These are phyloP conservation scores for Zychaea mexicana DNA, from an alignment of 371 early-diverging fungal species.

Conservation along the genomic window DNA sequence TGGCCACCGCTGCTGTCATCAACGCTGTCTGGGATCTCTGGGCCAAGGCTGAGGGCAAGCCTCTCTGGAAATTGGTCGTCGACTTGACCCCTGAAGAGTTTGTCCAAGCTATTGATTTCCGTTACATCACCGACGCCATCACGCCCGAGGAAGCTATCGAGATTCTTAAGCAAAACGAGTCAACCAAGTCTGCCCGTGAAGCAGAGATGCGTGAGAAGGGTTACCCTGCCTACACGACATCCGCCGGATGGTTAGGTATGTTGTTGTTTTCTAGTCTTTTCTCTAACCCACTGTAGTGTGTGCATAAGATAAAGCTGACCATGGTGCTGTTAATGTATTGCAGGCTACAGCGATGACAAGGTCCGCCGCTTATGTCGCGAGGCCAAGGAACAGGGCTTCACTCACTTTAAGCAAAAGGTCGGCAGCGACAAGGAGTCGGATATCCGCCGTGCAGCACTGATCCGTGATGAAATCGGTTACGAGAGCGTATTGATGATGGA, in stretches of 20 bases:
- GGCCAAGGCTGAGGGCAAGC: slow-evolving; percentile 57
- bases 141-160: slow-evolving; percentile 53
- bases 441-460: slow-evolving; percentile 50
- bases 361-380: slow-evolving; percentile 42
- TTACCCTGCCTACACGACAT: slow-evolving; percentile 54
- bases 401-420: slow-evolving; percentile 56
- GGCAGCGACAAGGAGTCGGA: slow-evolving; percentile 47
- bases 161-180: slow-evolving; percentile 34
- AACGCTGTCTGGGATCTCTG: slow-evolving; percentile 61
- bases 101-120: slow-evolving; percentile 54
- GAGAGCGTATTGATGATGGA: slow-evolving; percentile 57
- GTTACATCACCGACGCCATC: slow-evolving; percentile 57
- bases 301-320: neutral
- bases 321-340: neutral
- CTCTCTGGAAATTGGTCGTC: slow-evolving; percentile 53
- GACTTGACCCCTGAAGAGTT: slow-evolving; percentile 57
- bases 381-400: slow-evolving; percentile 48
- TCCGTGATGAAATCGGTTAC: slow-evolving; percentile 55
- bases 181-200: slow-evolving; percentile 40
- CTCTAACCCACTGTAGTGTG: no score
- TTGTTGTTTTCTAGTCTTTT: neutral
- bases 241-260: slow-evolving; percentile 57
- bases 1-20: slow-evolving; percentile 56
- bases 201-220: slow-evolving; percentile 41
- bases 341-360: slow-evolving; percentile 56